These are phyloP conservation scores for Leishmania braziliensis DNA, from an alignment of 208 protist species.

Conservation along the genomic window DNA sequence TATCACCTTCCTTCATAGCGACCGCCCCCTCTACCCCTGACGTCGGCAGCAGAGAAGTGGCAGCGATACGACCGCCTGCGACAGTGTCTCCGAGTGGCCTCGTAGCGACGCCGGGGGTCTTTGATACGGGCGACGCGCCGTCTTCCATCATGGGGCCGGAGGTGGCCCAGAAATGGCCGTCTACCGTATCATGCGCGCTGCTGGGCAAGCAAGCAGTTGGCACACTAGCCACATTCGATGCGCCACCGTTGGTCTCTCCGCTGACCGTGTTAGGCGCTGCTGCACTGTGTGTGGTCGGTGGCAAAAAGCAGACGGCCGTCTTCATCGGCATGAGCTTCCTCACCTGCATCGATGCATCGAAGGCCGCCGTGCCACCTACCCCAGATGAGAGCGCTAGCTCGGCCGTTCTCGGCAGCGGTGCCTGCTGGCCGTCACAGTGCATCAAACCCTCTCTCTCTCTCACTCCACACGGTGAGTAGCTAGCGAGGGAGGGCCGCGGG, in stretches of 20 bases:
- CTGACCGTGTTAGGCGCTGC: constrained; percentile 9
- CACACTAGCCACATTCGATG: not conserved
- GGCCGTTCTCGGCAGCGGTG: not conserved
- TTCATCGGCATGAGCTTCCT: not conserved
- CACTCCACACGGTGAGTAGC: not conserved
- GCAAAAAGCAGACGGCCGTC: constrained; percentile 5
- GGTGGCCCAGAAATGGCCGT: constrained; percentile 3
- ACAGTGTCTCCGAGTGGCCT: not conserved
- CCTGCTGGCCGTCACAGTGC: not conserved
- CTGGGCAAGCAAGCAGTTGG: not conserved
- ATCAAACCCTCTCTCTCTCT: not conserved
- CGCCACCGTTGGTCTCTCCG: not conserved
- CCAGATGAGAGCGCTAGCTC: not conserved
- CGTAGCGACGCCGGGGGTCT: constrained; percentile 7
- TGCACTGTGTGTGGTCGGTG: not conserved
- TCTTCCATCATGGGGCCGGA: constrained; percentile 1
- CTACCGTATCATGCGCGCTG: not conserved
- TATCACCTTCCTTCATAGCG: not conserved
- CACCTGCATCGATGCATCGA: not conserved
- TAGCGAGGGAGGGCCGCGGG: constrained; percentile 5
- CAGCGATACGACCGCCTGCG: no score
- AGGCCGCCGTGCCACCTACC: constrained; percentile 2
- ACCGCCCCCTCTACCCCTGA: constrained; percentile 5
- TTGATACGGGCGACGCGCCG: not conserved
- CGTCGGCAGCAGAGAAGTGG: not conserved